Evolutionary conservation across 73 alveolate genomes (phyloP), one percentile per base, ranked within the genome.

Genomic region (Paramecium primaurelia): DNA sequence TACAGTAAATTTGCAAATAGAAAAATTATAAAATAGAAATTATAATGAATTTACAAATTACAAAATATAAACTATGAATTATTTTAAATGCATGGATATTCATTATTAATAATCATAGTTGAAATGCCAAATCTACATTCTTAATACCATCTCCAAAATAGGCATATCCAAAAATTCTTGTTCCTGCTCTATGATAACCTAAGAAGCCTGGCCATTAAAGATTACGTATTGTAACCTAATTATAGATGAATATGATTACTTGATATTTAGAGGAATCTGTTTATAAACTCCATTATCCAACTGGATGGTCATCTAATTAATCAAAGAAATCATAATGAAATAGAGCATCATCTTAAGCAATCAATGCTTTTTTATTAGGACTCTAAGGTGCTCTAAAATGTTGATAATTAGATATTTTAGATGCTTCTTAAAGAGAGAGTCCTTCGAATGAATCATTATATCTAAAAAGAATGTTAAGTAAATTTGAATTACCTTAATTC

Each of bases 121-220:
- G 54, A 92, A 97, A 97, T 38, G 98, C 98, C 38, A 98, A 94
- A 83, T 98, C 99, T 1, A 93, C 94, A 92, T 98, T 98, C 96
- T 98, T 98, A 71, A 96, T 88, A 20, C 99, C 99, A 89, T 98
- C 98, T 6, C 99, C 99, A 36, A 97, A 94, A 92, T 98, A 98
- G 34, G 94, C 95, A 58, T 97, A 88, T 32, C 99, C 99, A 88
- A 94, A 98, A 80, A 90, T 77, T 93, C 94, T 80, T 71, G 98
- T 84, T 49, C 94, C 92, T 86, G 93, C 92, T 77, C 92, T 96
- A 95, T 97, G 99, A 86, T 96, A 98, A 36, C 98, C 98, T 71
- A 92, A 95, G 94, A 93, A 97, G 20, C 99, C 99, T 40, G 98
- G 99, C 99, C 99, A 97, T 69, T 94, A 93, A 34, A 97, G 92